Base-by-base conservation (phyloP, 2,329 filamentous ascomycete species). In the Phaeoacremonium minimum region DNA sequence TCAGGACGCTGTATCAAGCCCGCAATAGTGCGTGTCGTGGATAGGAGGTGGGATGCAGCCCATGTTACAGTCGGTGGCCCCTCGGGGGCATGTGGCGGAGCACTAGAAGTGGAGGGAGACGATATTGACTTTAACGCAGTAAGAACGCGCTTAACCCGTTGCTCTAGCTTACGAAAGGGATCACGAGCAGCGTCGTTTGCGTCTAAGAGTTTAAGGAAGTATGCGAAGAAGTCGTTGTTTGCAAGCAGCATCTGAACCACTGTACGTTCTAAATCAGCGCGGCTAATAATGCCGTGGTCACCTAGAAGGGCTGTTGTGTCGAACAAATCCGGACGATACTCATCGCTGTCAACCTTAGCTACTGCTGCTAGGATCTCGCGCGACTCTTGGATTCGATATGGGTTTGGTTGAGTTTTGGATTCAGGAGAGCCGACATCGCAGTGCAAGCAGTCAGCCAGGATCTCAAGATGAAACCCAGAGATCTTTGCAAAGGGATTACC, bases 141-240 rank as follows among this genome's bases (percentile, higher is more conserved):
- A 5, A 78, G 55, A n/a, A 74, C 66, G 9, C 60, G 61, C 31
- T 66, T 60, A 9, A 69, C 61, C 7, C 71, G 67, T 42, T 69
- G 66, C 28, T 66, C 60, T 14, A 76, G 64, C 32, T 63, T 65
- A 33, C 66, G 61, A 40, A 75, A 75, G 4, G 61, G 61, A 42
- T 73, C 66, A 28, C 63, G 64, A 20, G 68, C 56, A 16, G 58
- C 56, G 38, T 71, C 69, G 32, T 58, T 53, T 3, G 71, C 60
- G n/a, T 57, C 56, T 36, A 70, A 61, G 7, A 64, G 56, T 13
- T 64, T 62, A 31, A 67, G 60, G 40, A 78, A 71, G 55, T 74
- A 70, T 35, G 70, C 58, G 49, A 77, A 74, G 55, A 78, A 69
- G 28, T 69, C 65, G 49, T 73, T 62, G 46, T 76, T 75, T 42